Percentiles rank a stretch among this genome's conserved stretches.
Conservation (phyloP, 2,329 filamentous ascomycete genomes). For the Arthrinium phaeospermum region DNA sequence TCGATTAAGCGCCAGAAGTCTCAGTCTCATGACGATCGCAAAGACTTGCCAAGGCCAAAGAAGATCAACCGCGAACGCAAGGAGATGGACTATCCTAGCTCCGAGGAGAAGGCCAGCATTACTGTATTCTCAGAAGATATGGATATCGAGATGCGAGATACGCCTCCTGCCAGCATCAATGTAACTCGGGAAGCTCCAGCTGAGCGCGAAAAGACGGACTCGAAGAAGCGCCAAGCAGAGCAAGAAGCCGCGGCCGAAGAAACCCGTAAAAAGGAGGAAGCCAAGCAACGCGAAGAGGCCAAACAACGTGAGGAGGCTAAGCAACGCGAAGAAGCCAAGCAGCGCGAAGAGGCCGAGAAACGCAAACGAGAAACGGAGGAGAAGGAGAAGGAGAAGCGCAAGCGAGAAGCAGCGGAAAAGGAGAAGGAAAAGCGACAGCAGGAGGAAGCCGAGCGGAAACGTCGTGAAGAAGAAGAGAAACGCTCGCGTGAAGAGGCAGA, state of each 20-base stretch:
- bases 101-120: conserved; percentile 55
- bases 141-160: conserved; percentile 63
- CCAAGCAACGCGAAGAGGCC: conserved; percentile 35
- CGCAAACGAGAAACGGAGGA: conserved; percentile 45
- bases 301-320: conserved; percentile 37
- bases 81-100: conserved; percentile 47
- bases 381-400: conserved; percentile 33
- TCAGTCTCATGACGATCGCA: conserved; percentile 48
- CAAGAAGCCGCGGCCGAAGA: conserved; percentile 38
- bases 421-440: conserved; percentile 42
- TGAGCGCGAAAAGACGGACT: conserved; percentile 45
- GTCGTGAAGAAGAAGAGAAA: conserved; percentile 33
- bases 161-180: conserved; percentile 35
- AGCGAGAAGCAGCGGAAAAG: conserved; percentile 39
- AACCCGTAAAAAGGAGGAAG: conserved; percentile 39
- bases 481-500: conserved; percentile 42
- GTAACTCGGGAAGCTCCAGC: conserved; percentile 38
- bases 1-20: conserved; percentile 39
- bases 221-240: conserved; percentile 43
- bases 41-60: conserved; percentile 42
- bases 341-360: conserved; percentile 41
- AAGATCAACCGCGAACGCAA: conserved; percentile 48
- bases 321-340: conserved; percentile 33
- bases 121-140: conserved; percentile 63
- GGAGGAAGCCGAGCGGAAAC: conserved; percentile 42